Evolutionary conservation across 2,329 filamentous ascomycete species (phyloP), one percentile per base, ranked within the genome.

Genomic region (Monilinia fructigena): DNA sequence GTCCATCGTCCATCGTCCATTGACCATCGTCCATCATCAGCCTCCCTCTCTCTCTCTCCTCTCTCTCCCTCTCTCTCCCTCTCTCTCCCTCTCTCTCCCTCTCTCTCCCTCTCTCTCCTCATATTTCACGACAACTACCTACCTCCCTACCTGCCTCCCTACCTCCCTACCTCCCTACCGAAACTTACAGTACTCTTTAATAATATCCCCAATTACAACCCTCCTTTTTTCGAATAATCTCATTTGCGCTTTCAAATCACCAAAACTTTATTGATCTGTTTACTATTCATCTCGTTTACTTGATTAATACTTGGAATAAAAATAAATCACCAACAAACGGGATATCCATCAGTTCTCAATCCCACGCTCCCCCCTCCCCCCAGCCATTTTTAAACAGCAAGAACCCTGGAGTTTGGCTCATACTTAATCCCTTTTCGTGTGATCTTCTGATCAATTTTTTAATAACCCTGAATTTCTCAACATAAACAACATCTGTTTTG

Each of bases 351-450:
- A n/a, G 6, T 40, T 23, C 54, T n/a, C 31, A 28, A 50, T 47
- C 53, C 62, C 11, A 11, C 38, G 2, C 38, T 40, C 38, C 38
- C 38, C 23, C 23, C 23, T 23, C 12, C 38, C 40, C 40, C 40
- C 62, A 65, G 62, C 62, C 53, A 65, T 65, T 65, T 65, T 42
- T 28, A 58, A 65, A 65, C 40, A 65, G 62, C 53, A 65, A 48
- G 62, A 65, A 65, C 62, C 62, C 62, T 65, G 62, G 40, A 58
- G 53, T 16, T 47, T 50, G 28, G 28, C 42, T 65, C 42, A 65
- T 42, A 65, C 45, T 54, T 50, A 58, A 65, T 58, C 45, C 62
- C 62, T 56, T 58, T 65, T 59, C 62, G 10, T 47, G 52, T 45
- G 52, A 64, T 40, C 40, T 14, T 28, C 26, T n/a, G 31, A 58